These are phyloP conservation scores for Lasiosphaeris hirsuta DNA, from an alignment of 495 filamentous ascomycete genomes.

Conservation along the genomic window DNA sequence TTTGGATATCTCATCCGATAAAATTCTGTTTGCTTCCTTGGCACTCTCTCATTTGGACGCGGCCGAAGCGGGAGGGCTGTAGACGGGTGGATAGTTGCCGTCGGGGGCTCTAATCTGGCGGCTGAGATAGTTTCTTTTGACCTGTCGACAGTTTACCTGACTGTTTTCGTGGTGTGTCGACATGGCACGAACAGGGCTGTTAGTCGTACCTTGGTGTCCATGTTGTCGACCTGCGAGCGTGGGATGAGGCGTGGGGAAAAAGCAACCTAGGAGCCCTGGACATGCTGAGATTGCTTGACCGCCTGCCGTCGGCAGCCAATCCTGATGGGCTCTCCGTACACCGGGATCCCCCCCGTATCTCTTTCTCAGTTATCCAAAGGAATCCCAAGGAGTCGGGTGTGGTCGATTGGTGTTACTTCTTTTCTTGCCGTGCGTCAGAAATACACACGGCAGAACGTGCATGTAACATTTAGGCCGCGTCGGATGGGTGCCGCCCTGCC, in stretches of 20 bases:
- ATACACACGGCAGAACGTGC: too few species aligned
- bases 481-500: too few species aligned
- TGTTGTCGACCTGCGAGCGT: constrained; percentile 5
- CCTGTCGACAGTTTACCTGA: neutral
- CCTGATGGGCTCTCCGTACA: neutral
- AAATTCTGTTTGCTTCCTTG: constrained; percentile 8
- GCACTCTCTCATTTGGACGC: neutral
- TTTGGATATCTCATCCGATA: neutral
- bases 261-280: neutral
- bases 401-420: neutral
- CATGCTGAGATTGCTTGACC: constrained; percentile 7
- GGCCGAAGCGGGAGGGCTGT: neutral
- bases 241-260: constrained; percentile 14
- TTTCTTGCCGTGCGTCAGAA: neutral
- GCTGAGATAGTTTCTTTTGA: neutral
- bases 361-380: neutral
- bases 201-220: constrained; percentile 1
- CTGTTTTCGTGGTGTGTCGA: neutral
- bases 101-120: neutral
- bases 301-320: neutral
- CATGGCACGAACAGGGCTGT: neutral
- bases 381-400: neutral
- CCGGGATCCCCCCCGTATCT: neutral
- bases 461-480: too few species aligned
- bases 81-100: neutral